Evolutionary conservation across 805 yeast species (phyloP).

Genomic region (Pichia thaimueangensis): DNA sequence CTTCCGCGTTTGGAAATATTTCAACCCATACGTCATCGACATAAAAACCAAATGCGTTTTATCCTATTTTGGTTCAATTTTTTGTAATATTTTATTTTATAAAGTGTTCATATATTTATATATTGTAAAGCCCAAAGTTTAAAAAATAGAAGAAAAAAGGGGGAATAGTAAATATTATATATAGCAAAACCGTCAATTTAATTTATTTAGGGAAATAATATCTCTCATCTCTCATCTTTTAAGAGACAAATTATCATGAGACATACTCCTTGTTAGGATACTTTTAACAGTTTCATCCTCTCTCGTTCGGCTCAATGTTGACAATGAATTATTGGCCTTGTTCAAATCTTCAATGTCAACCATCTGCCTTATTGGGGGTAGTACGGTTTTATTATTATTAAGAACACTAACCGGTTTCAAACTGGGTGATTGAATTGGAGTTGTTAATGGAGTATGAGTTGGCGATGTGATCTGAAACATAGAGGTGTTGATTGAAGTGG

Average conservation of each 20-base stretch:
- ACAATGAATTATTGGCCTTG: not conserved
- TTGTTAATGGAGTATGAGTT: constrained; percentile 26
- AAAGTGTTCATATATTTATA: too few relatives aligned
- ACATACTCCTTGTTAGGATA: constrained; percentile 22
- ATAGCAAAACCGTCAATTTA: too few relatives aligned
- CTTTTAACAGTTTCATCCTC: constrained; percentile 27
- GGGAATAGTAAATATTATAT: too few relatives aligned
- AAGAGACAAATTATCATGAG: constrained; percentile 21
- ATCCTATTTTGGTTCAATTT: too few relatives aligned
- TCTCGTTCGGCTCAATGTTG: constrained; percentile 12
- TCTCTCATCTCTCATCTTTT: constrained; percentile 2
- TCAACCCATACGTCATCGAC: too few relatives aligned
- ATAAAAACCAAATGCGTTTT: too few relatives aligned
- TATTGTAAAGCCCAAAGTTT: too few relatives aligned
- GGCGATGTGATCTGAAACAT: constrained; percentile 28
- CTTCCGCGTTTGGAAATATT: too few relatives aligned
- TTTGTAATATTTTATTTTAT: too few relatives aligned
- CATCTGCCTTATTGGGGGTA: constrained; percentile 32
- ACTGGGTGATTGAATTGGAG: constrained; percentile 34
- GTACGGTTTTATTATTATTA: constrained; percentile 13
- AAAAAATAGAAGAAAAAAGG: not conserved
- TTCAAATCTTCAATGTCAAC: constrained; percentile 14
- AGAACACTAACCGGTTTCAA: constrained; percentile 25
- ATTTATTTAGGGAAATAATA: too few relatives aligned
- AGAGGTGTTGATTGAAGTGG: constrained; percentile 30